phyloP scores from a whole-genome alignment of 164 flowering plant genomes.

The Nelumbo lutea region DNA sequence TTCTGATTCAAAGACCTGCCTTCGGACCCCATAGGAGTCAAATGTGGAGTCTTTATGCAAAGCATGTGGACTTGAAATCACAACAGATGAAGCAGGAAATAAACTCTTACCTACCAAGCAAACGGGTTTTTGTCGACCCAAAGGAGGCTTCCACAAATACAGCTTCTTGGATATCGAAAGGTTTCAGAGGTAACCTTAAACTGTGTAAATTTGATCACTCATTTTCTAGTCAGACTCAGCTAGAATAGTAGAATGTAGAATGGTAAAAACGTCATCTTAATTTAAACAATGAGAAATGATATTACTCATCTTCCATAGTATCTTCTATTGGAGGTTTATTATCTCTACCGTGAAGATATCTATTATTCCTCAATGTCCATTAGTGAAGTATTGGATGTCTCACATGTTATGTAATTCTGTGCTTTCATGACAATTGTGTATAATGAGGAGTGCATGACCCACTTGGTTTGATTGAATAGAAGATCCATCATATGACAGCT shows the following conservation, averaged over 20 bases:
- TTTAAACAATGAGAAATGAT: neutral
- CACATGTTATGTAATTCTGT: no score
- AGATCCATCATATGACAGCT: neutral
- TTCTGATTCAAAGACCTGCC: neutral
- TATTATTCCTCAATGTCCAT: no score
- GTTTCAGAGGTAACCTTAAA: conserved; percentile 27
- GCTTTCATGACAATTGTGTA: no score
- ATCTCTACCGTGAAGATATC: no score
- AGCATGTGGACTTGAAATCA: conserved; percentile 68
- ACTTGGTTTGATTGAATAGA: neutral
- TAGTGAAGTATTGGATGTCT: neutral
- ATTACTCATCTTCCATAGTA: neutral
- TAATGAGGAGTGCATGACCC: neutral
- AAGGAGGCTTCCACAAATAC: conserved; percentile 37
- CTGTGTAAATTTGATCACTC: neutral
- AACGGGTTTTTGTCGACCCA: conserved; percentile 45
- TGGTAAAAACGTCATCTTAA: no score
- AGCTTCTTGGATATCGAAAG: conserved; percentile 39
- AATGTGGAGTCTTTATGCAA: conserved; percentile 68
- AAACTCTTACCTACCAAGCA: conserved; percentile 69
- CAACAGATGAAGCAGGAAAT: conserved; percentile 48
- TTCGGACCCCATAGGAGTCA: conserved; percentile 45
- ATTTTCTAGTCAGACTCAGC: neutral
- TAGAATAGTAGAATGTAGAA: neutral
- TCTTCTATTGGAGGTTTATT: neutral